Evolutionary conservation across 2,329 filamentous ascomycete species (phyloP), one percentile per base, ranked within the genome.

Genomic region (Trichoderma atrobrunneum): DNA sequence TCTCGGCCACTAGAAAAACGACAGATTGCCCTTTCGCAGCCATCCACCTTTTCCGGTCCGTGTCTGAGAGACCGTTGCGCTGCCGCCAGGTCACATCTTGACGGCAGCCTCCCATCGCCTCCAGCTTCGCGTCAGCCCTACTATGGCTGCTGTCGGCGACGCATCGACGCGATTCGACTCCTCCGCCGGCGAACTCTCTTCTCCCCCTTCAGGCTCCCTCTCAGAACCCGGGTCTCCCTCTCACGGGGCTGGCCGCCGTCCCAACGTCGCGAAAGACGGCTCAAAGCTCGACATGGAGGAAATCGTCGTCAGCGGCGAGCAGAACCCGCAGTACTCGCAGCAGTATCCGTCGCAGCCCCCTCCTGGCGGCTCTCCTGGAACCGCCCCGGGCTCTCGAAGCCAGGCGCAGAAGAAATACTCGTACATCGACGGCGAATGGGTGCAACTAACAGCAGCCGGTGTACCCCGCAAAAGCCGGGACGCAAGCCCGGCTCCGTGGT

Each of bases 381-480:
- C 34, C 28, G 18, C 66, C 7, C n/a, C 66, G 10, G 43, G 73
- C 43, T 69, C 68, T 48, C 75, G 76, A 32, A 30, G 63, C 12
- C 71, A 70, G 11, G 73, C 79, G 12, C 76, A 77, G 21, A 82
- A 79, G 74, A 75, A 77, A 51, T 83, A 78, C 54, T 80, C 78
- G 14, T 70, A 77, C n/a, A 77, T 82, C 73, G 79, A 85, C 74
- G 78, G 84, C 74, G 75, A 82, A 76, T 80, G 80, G 75, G 84
- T 86, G 32, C 85, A 83, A 73, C 80, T 90, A 67, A 90, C 87
- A 0, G 87, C 88, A 30, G 87, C 88, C 66, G 88, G 88, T 12
- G 78, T 88, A 7, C 87, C 88, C 0, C 82, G 89, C 5, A 90
- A 90, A 91, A 91, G 81, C 88, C 89, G 24, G 89, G 89, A 26